Base-by-base conservation (phyloP, 1,284 basidiomycete genomes). In the Apiotrichum laibachii region DNA sequence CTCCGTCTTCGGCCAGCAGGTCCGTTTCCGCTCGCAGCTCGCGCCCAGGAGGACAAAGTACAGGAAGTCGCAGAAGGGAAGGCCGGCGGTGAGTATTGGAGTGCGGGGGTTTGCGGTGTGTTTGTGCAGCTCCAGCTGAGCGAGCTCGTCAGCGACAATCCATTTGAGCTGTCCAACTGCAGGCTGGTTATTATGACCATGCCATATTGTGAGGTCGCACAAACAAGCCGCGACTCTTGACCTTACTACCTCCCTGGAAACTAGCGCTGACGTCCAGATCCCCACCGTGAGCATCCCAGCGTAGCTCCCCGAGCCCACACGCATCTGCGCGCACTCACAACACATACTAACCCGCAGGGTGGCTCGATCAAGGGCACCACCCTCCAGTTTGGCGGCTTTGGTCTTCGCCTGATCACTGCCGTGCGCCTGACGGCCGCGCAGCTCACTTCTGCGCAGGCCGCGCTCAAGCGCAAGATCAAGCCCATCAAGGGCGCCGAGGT, bases 351-450 rank as follows among this genome's bases (percentile, higher is more conserved):
- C 60, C 22, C 47, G 9, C 62, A 76, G 52, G 96, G 95, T 59
- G 95, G 96, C 18, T 95, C 92, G 18, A 89, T 86, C 39, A 92
- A 92, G 72, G 96, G 95, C 26, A 96, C 95, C 11, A 94, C 92
- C 0, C 84, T 99, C 34, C 86, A 91, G 35, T 91, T 87, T 69
- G 96, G 94, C 42, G 70, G 72, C 22, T 99, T 88, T 83, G 96
- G 96, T 5, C 85, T 98, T 48, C 81, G 96, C 44, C 88, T 97
- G 21, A 89, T 90, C 69, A 87, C 88, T 0, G 91, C 92, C 0
- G 85, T 85, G 45, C 83, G 94, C 43, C 80, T 99, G n/a, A 88
- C 86, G 8, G 94, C 92, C 0, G 96, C 94, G 75, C 92, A 96
- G 80, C 85, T 99, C 18, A 84, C 86, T 51, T 86, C 89, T 0